Evolutionary conservation across 768 basidiomycete genomes (phyloP), one percentile per base, ranked within the genome.

Genomic region (Pisolithus sp.): DNA sequence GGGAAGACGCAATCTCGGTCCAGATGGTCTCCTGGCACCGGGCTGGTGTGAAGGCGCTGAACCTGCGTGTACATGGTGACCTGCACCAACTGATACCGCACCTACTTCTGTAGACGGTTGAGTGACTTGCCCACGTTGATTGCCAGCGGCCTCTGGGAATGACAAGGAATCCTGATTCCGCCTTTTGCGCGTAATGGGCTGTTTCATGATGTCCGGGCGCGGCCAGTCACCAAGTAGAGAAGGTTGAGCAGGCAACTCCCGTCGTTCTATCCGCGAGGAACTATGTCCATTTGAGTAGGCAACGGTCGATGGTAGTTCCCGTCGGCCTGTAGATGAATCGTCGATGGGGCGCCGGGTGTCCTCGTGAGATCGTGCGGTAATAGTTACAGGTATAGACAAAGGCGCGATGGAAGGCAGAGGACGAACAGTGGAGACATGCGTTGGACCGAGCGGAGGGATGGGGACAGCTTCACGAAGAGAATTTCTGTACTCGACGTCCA

Each of bases 181-280:
- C 17, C 43, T 49, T 39, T 41, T 63, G 20, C 12, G 28, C 23
- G 52, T 60, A 50, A 53, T 51, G 46, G 70, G 62, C 23, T 53
- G 54, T 42, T 61, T 55, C 64, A 68, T 60, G 38, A 61, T 40
- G 55, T 81, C 73, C 10, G 61, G 57, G 20, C 76, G 74, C 36
- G 80, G 82, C 81, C 82, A 82, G 31, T 77, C 65, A 17, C 79
- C 77, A 1, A 83, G 63, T 3, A 76, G 77, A 24, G 75, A 68
- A 13, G 70, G 63, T 7, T 49, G 50, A 20, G 48, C 57, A 53
- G 40, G 5, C 31, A 51, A 54, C 48, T 53, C 44, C 55, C 50
- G 45, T 38, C 51, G 51, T 49, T 37, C 20, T 42, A 52, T 50
- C 44, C 53, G 50, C n/a, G 62, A 50, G 5, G 60, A 51, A 49